Evolutionary conservation across 495 filamentous ascomycete genomes (phyloP), one percentile per base, ranked within the genome.

Genomic region (Platismatia glauca): DNA sequence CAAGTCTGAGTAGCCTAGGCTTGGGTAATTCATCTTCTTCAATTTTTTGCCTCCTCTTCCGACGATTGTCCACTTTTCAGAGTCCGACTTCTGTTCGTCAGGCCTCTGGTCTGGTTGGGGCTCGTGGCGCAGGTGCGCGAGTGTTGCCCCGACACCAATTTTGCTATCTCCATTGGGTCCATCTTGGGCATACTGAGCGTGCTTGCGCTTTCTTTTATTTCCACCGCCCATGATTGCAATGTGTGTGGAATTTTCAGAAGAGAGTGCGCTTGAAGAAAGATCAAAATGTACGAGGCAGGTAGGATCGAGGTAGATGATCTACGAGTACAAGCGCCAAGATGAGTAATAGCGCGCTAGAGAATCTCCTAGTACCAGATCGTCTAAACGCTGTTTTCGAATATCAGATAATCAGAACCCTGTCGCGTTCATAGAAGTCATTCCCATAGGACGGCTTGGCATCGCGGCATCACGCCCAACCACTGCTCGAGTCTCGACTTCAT

Each of bases 1-100:
- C 18, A 85, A 79, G 33, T 85, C 77, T 9, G 85, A 84, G 66
- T 91, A 86, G 9, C 76, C 80, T 55, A 97, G 81, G 50, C 79
- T 76, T 9, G 92, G 91, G 71, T 94, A 94, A 66, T 88, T 88
- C 27, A 69, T 79, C 72, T 87, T 90, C 74, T 89, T 85, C 9
- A 72, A 68, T 66, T 56, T 58, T 59, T 68, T 68, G 27, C 60
- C 64, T 9, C 66, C 60, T 59, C 44, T 68, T 55, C 58, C 63
- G 15, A 70, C 62, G 0, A 59, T 64, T 29, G 53, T 61, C 68
- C 68, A 70, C 41, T 61, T 62, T 15, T 57, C 66, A 16, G 58
- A 61, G 18, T 60, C 64, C 12, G 48, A 35, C 20, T 56, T 58
- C 11, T 24, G 27, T 20, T 66, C 48, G 11, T 24, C 55, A 48